phyloP scores from a whole-genome alignment of 2,329 filamentous ascomycete species.

The Fusarium concolor region DNA sequence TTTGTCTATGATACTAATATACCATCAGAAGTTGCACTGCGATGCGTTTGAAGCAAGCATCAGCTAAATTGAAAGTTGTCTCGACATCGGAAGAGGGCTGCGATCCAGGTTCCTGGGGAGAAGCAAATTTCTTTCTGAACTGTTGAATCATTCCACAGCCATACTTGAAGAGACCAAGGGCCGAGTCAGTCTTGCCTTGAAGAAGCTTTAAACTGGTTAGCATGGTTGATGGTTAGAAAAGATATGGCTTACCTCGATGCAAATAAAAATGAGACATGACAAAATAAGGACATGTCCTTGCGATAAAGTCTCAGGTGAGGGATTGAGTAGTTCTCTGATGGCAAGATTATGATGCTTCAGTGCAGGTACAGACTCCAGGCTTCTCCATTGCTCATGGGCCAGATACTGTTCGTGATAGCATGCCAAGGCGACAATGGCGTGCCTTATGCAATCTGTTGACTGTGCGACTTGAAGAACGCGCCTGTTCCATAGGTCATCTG shows the following conservation, averaged over 20 bases:
- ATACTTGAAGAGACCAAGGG: constrained; percentile 28
- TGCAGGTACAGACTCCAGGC: neutral
- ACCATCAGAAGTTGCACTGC: constrained; percentile 24
- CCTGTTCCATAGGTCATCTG: constrained; percentile 21
- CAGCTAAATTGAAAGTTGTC: neutral
- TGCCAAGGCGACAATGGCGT: constrained; percentile 15
- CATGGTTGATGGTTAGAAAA: rapidly evolving
- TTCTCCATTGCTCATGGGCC: neutral
- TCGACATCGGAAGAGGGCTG: neutral
- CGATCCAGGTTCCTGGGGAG: rapidly evolving
- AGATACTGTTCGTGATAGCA: constrained; percentile 25
- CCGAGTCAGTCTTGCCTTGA: constrained; percentile 27
- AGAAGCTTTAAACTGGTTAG: constrained; percentile 3
- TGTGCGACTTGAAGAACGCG: constrained; percentile 20
- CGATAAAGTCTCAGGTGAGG: neutral
- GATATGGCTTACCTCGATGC: constrained; percentile 10
- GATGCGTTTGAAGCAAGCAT: constrained; percentile 19
- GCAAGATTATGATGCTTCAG: constrained; percentile 29
- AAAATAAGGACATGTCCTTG: constrained; percentile 14
- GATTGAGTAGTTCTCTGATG: constrained; percentile 2
- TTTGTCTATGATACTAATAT: rapidly evolving
- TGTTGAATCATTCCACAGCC: constrained; percentile 30
- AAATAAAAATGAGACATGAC: constrained; percentile 32
- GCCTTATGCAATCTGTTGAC: constrained; percentile 4
- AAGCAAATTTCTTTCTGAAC: neutral